These are phyloP conservation scores for Trichoderma afroharzianum DNA, from an alignment of 2,329 filamentous ascomycete species.

Conservation along the genomic window DNA sequence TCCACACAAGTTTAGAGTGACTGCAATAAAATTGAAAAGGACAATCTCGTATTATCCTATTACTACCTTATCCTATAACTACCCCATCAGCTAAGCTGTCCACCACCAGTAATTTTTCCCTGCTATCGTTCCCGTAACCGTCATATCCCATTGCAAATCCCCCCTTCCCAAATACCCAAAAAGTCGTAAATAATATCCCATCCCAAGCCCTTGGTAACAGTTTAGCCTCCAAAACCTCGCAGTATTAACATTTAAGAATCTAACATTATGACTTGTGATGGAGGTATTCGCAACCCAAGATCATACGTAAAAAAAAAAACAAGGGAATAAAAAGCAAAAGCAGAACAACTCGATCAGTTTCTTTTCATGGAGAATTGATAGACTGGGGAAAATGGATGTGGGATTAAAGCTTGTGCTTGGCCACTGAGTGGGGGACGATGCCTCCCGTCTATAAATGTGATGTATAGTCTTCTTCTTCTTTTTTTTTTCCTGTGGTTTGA, in stretches of 20 bases:
- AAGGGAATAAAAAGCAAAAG: background rate
- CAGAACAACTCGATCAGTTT: background rate
- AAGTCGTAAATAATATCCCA: background rate
- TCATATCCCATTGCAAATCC: background rate
- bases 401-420: background rate
- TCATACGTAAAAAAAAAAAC: background rate
- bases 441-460: background rate
- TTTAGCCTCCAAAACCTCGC: background rate
- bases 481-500: background rate
- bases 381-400: background rate
- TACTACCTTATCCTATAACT: background rate
- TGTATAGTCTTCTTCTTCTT: background rate
- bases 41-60: background rate
- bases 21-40: background rate
- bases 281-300: background rate
- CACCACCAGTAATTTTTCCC: background rate
- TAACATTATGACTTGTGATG: background rate
- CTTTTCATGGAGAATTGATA: background rate
- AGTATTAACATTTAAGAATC: background rate
- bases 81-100: background rate
- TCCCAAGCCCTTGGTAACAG: background rate
- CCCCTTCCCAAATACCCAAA: background rate
- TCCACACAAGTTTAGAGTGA: background rate
- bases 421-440: background rate
- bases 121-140: background rate